Conservation (phyloP, 1,284 basidiomycete species). For the Hymenochaete sp. region DNA sequence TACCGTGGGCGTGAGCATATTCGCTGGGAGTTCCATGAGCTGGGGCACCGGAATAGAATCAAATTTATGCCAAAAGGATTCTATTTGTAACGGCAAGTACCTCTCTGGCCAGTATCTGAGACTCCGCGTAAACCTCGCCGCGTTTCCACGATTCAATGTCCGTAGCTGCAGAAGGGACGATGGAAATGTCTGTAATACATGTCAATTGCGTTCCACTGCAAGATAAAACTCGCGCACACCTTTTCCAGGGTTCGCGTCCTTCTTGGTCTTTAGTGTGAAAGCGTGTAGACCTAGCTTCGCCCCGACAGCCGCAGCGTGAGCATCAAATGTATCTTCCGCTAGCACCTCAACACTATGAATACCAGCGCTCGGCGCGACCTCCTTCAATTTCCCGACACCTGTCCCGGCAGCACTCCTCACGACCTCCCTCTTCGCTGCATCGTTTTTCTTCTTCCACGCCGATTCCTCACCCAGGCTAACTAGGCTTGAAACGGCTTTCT, state of each 20-base stretch:
- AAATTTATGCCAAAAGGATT: slow-evolving; percentile 2
- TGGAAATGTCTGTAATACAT: slow-evolving; percentile 26
- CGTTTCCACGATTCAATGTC: slow-evolving; percentile 58
- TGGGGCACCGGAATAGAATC: slow-evolving; percentile 22
- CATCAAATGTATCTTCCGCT: slow-evolving; percentile 30
- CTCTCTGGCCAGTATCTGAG: slow-evolving; percentile 81
- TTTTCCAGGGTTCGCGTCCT: slow-evolving; percentile 25
- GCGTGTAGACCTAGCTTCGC: slow-evolving; percentile 66
- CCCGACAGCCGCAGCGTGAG: slow-evolving; percentile 73
- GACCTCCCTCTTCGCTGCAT: slow-evolving; percentile 47
- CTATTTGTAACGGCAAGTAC: no score
- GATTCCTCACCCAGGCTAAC: slow-evolving; percentile 49
- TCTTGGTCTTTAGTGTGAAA: slow-evolving; percentile 67
- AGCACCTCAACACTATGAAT: slow-evolving; percentile 10
- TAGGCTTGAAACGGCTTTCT: slow-evolving; percentile 42
- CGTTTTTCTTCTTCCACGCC: slow-evolving; percentile 41
- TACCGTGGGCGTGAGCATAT: slow-evolving; percentile 74
- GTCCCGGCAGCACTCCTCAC: slow-evolving; percentile 60
- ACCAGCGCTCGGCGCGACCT: slow-evolving; percentile 40
- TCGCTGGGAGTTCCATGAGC: slow-evolving; percentile 80
- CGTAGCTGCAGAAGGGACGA: slow-evolving; percentile 37
- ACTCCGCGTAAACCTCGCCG: slow-evolving; percentile 64
- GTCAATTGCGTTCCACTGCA: neutral
- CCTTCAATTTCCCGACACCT: slow-evolving; percentile 55
- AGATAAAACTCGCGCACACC: slow-evolving; percentile 17